phyloP scores from a whole-genome alignment of 352 stramenopile genomes.

The Globisporangium cylindrosporum region DNA sequence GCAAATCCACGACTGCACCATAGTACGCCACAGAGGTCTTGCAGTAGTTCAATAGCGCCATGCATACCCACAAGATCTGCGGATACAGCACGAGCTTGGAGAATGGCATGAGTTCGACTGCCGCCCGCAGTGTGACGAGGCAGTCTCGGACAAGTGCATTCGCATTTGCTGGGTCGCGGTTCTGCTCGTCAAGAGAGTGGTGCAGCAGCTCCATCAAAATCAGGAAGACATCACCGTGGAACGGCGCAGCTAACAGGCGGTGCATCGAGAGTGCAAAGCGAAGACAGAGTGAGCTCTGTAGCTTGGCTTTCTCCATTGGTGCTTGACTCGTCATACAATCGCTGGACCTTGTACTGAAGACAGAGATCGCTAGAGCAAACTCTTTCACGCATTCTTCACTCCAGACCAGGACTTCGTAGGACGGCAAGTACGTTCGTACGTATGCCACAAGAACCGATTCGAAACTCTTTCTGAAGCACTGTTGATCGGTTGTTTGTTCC shows the following conservation, averaged over 20 bases:
- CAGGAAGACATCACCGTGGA: conserved; percentile 62
- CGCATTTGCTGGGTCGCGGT: conserved; percentile 12
- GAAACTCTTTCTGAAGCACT: conserved; percentile 14
- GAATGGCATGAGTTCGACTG: conserved; percentile 47
- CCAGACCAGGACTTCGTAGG: conserved; percentile 35
- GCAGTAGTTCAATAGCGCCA: conserved; percentile 66
- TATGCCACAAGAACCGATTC: conserved; percentile 5
- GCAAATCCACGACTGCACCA: conserved; percentile 30
- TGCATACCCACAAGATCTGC: conserved; percentile 69
- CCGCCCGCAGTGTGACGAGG: conserved; percentile 31
- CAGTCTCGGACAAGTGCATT: conserved; percentile 44
- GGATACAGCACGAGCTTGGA: conserved; percentile 64
- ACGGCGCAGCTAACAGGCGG: conserved; percentile 38
- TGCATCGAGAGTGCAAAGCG: conserved; percentile 60
- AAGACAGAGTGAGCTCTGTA: conserved; percentile 29
- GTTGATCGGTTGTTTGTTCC: neutral
- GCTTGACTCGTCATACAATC: neutral
- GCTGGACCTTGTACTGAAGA: conserved; percentile 3
- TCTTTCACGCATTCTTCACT: conserved; percentile 60
- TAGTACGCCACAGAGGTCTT: conserved; percentile 23
- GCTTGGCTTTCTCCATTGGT: conserved; percentile 3
- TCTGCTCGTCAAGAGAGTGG: conserved; percentile 37
- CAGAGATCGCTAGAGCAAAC: conserved; percentile 40
- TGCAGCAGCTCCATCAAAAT: conserved; percentile 54
- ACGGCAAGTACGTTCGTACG: conserved; percentile 23